Percentiles rank a stretch among this genome's conserved stretches.
phyloP scores from a whole-genome alignment of 805 yeast genomes.

The Hanseniaspora opuntiae region DNA sequence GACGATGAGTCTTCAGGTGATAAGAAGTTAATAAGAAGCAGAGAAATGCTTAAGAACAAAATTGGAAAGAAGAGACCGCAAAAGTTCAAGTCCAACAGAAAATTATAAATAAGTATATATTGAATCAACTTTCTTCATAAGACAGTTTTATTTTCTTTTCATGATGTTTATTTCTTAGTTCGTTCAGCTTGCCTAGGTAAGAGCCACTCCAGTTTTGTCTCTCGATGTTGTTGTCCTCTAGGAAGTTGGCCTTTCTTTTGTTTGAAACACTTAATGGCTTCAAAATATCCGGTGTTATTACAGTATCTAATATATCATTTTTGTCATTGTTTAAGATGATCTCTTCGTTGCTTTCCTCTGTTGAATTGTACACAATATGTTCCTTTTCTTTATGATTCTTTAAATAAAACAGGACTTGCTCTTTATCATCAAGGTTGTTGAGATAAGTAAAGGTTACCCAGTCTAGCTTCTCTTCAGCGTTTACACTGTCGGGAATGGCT shows the following conservation, averaged over 20 bases:
- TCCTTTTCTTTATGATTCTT: neutral
- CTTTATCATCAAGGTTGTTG: neutral
- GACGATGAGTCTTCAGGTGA: constrained; percentile 20
- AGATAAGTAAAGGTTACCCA: constrained; percentile 9
- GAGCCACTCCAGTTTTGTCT: neutral
- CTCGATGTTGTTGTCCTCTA: neutral
- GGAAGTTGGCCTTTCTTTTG: neutral
- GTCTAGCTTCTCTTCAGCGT: neutral
- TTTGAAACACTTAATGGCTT: neutral
- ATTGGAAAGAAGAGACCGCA: constrained; percentile 12
- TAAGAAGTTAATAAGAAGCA: constrained; percentile 3
- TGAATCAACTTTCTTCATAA: neutral
- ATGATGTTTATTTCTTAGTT: neutral
- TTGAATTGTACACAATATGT: neutral
- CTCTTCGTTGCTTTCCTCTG: neutral
- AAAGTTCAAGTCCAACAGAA: constrained; percentile 9
- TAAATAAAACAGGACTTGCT: neutral
- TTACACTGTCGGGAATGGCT: neutral
- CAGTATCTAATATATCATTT: constrained; percentile 4
- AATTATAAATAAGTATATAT: constrained; percentile 1
- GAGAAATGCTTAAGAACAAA: constrained; percentile 9
- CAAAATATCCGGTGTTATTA: constrained; percentile 2
- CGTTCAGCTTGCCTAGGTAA: neutral
- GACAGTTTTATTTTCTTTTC: constrained; percentile 2
- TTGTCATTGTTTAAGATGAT: neutral